Evolutionary conservation across 805 yeast species (phyloP), one percentile per base, ranked within the genome.

Genomic region (Tetrapisispora phaffii): DNA sequence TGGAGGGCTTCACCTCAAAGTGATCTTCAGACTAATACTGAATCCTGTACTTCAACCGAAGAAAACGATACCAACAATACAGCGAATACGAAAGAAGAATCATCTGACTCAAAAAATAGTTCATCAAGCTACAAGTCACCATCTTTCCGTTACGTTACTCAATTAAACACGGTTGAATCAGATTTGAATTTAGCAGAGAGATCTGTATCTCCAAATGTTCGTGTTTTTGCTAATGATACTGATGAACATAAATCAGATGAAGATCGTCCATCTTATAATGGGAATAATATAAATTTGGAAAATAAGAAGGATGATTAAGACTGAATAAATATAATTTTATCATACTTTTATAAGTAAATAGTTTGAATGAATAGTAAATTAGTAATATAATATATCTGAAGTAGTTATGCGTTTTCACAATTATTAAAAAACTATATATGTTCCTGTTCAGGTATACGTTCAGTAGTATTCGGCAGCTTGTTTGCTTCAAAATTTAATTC

Each of bases 261-360:
- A 17, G 72, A 70, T 20, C 61, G 75, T 31, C 56, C 66, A 23
- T 74, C 79, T 1, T 79, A 76, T 53, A 79, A 79, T 53, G 84
- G 83, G 1, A 80, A 79, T 54, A 70, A 67, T 16, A 56, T 76
- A 32, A 71, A 69, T 48, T 53, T 79, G 40, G 79, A 78, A 51
- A 59, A 57, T 45, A 58, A 56, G 19, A 52, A 56, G 20, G 80
- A 76, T 50, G 76, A 76, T 29, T 50, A 62, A 9, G 15, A 36
- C n/a, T n/a, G n/a, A n/a, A n/a, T n/a, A n/a, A n/a, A n/a, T n/a
- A n/a, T n/a, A n/a, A n/a, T n/a, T n/a, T n/a, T n/a, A n/a, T n/a
- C n/a, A n/a, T n/a, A n/a, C n/a, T n/a, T n/a, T 28, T 28, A 28
- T 28, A 28, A n/a, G 6, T 28, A 28, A 28, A 6, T 10, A 28